These are phyloP conservation scores for Boletus semigastroideus DNA, from an alignment of 1,284 basidiomycete genomes.

Conservation along the genomic window DNA sequence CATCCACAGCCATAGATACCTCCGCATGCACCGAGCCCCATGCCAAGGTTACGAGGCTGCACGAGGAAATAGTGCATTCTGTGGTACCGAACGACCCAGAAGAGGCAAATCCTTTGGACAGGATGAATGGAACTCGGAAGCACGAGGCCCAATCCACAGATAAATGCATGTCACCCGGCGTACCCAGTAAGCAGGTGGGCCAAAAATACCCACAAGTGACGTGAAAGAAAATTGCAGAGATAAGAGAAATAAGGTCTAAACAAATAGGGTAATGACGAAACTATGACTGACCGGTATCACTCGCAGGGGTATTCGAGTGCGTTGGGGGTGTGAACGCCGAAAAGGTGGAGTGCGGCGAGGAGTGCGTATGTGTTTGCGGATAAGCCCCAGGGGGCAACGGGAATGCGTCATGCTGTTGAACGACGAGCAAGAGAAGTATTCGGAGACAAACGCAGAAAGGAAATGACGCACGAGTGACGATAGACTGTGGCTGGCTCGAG, in stretches of 20 bases:
- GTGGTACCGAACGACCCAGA: too few relatives aligned
- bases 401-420: slow-evolving; percentile 20
- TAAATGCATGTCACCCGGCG: too few relatives aligned
- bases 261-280: neutral
- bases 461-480: slow-evolving; percentile 26
- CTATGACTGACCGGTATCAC: slow-evolving; percentile 20
- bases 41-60: too few relatives aligned
- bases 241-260: neutral
- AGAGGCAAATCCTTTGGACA: too few relatives aligned
- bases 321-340: slow-evolving; percentile 24
- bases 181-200: too few relatives aligned
- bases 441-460: neutral
- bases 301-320: slow-evolving; percentile 20
- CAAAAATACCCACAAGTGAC: too few relatives aligned
- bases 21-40: too few relatives aligned
- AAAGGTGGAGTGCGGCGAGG: slow-evolving; percentile 23
- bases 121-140: too few relatives aligned
- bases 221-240: too few relatives aligned
- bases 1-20: neutral
- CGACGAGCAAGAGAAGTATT: slow-evolving; percentile 2
- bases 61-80: too few relatives aligned
- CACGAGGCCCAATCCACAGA: too few relatives aligned
- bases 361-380: slow-evolving; percentile 4
- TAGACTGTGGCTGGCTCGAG: slow-evolving; percentile 16
- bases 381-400: slow-evolving; percentile 1